Evolutionary conservation across 148 eudicot genomes (phyloP).

Genomic region (Rhododendron henanense): DNA sequence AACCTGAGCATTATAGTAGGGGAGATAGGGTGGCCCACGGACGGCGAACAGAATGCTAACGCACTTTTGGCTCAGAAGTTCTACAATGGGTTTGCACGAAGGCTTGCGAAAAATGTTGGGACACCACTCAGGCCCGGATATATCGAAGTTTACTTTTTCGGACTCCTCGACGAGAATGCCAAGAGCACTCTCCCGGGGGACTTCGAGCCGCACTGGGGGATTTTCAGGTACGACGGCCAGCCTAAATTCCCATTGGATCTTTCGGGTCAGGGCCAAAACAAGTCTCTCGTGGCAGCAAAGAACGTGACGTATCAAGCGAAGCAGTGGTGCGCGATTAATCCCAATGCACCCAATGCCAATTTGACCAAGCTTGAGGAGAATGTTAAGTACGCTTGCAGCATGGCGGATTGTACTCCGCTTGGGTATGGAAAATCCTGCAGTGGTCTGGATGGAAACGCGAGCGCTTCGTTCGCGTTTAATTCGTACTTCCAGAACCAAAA

Average conservation of each 20-base stretch:
- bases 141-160: slow-evolving; percentile 76
- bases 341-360: slow-evolving; percentile 35
- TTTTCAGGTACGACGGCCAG: slow-evolving; percentile 75
- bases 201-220: slow-evolving; percentile 97
- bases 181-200: slow-evolving; percentile 70
- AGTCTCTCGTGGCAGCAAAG: slow-evolving; percentile 52
- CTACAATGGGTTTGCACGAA: slow-evolving; percentile 61
- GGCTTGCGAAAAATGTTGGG: slow-evolving; percentile 57
- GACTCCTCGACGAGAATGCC: slow-evolving; percentile 76
- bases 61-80: slow-evolving; percentile 48
- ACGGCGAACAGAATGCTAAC: slow-evolving; percentile 76
- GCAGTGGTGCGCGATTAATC: slow-evolving; percentile 64
- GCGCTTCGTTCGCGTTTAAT: slow-evolving; percentile 77
- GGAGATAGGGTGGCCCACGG: slow-evolving; percentile 96
- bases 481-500: slow-evolving; percentile 65
- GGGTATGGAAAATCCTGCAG: slow-evolving; percentile 74
- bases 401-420: slow-evolving; percentile 76
- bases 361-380: slow-evolving; percentile 48
- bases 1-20: slow-evolving; percentile 63
- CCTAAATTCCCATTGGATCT: slow-evolving; percentile 74
- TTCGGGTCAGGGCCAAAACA: slow-evolving; percentile 37
- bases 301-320: slow-evolving; percentile 55
- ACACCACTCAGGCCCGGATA: slow-evolving; percentile 76
- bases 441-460: slow-evolving; percentile 53
- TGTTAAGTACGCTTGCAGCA: slow-evolving; percentile 56